Base-by-base conservation (phyloP, 768 basidiomycete genomes). In the Trametes gibbosa region DNA sequence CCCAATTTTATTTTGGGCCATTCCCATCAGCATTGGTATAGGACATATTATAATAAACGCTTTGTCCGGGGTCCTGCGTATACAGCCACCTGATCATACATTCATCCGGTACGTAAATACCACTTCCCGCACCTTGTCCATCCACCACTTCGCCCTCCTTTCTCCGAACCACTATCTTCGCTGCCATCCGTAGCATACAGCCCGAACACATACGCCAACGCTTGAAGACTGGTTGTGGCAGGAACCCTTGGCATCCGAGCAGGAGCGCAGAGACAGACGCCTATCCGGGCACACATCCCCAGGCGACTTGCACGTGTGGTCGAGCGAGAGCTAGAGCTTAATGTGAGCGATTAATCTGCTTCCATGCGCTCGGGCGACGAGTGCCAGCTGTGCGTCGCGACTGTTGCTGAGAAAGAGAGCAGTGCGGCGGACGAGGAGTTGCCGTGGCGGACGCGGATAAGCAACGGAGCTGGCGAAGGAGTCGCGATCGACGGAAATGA, bases 401-500 rank as follows among this genome's bases (percentile, higher is more conserved):
- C 13, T 25, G 45, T 27, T 29, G 54, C 19, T 24, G 49, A 23
- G 40, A 7, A 25, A 24, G 49, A 34, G 34, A 42, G 41, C 32
- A 23, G 34, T 50, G 59, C 49, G 53, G 46, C 21, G 54, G 60
- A 32, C 37, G 54, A 40, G 54, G 37, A 51, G 54, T 47, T 52
- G 50, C 43, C 21, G 59, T 10, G 32, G 37, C 50, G 56, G 48
- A 56, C 7, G 61, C 61, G 58, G 62, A 63, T 59, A 56, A 59
- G 62, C 50, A 56, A 56, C 50, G 57, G 54, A 52, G 53, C 32
- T 25, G 34, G 35, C 43, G 52, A 52, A 57, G 40, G 39, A 58
- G 52, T 32, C 32, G 61, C 56, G 48, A 52, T 59, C 50, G 57
- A 58, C 65, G 65, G 65, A 65, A 57, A 65, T 65, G 65, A 62